Evolutionary conservation across 2,329 filamentous ascomycete genomes (phyloP), one percentile per base, ranked within the genome.

Genomic region (Trichoderma oligosporum): DNA sequence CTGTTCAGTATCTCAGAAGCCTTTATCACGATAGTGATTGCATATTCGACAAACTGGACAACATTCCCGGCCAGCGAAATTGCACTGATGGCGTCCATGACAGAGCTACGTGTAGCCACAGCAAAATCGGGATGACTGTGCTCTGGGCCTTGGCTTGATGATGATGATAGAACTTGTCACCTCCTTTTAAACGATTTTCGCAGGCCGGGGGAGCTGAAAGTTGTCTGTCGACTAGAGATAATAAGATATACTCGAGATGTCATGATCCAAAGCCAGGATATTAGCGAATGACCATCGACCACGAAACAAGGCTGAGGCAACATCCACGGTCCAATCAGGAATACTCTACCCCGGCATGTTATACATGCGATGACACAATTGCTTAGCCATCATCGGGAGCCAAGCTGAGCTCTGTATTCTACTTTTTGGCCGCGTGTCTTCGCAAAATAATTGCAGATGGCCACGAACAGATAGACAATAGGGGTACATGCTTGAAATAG

Each of bases 21-120:
- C 52, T 33, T 33, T 3, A n/a, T 33, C 14, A 35, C 52, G 7
- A 42, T 31, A n/a, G 25, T 46, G 31, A 55, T 27, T 5, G 52
- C 41, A 46, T 55, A 35, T 12, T 55, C 52, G 11, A 35, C 14
- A 25, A 45, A 45, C 11, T 46, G 52, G 41, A 42, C 52, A 14
- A 46, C 41, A 36, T 45, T 55, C 33, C 52, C 33, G 14, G 52
- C 52, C 18, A 55, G 31, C 8, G 39, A 42, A 20, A 55, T 35
- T 4, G 41, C 41, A 16, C 29, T n/a, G 18, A 55, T 42, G 7
- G 41, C 18, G n/a, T 55, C 38, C 52, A 55, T 55, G 12, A 24
- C n/a, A 18, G 18, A 18, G 24, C 24, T 7, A 14, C 14, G 29
- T n/a, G 38, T 29, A 45, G 41, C 41, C 25, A n/a, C 14, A 11